These are phyloP conservation scores for Senna tora DNA, from an alignment of 306 rosid species.

Conservation along the genomic window DNA sequence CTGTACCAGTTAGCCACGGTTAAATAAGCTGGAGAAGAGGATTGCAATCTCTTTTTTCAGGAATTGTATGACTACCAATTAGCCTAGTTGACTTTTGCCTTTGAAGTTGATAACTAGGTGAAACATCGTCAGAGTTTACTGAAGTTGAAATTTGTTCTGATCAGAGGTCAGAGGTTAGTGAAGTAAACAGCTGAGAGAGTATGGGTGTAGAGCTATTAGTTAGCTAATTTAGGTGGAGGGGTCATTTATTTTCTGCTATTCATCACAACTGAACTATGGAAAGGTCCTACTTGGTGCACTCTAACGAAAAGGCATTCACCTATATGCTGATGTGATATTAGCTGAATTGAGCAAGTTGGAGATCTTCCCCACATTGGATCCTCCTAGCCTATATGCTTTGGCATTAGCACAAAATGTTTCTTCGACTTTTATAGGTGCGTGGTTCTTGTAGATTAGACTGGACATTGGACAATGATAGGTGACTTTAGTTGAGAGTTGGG, in stretches of 20 bases:
- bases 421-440: background rate
- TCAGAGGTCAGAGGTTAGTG: background rate
- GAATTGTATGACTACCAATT: slow-evolving; percentile 1
- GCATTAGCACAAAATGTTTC: background rate
- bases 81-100: background rate
- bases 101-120: background rate
- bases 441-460: background rate
- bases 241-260: background rate
- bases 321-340: background rate
- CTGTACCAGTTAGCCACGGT: background rate
- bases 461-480: background rate
- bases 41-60: background rate
- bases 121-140: background rate
- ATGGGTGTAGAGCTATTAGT: background rate
- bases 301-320: background rate
- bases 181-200: background rate
- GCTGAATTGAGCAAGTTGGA: background rate
- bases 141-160: background rate
- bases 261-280: background rate
- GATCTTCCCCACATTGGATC: background rate
- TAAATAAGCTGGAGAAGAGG: background rate
- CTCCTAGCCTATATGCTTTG: background rate
- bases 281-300: background rate
- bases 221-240: background rate
- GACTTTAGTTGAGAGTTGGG: background rate